Conservation (phyloP, 805 yeast genomes). For the Metschnikowia shivogae region DNA sequence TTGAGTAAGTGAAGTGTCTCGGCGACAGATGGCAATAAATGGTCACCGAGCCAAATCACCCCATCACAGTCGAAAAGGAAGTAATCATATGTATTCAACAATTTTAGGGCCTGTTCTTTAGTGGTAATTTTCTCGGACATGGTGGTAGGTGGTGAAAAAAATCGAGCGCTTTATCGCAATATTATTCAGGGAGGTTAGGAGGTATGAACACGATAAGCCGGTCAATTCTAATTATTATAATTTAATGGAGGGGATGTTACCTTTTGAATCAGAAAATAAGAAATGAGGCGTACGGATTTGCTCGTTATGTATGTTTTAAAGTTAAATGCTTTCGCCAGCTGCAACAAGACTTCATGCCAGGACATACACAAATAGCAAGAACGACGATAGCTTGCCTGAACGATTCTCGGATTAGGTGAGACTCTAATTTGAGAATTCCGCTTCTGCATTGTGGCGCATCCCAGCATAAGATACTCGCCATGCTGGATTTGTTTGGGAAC, state of each 20-base stretch:
- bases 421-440: neutral
- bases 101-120: conserved; percentile 44
- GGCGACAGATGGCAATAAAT: conserved; percentile 67
- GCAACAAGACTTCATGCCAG: neutral
- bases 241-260: neutral
- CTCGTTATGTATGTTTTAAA: neutral
- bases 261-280: neutral
- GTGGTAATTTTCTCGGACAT: conserved; percentile 50
- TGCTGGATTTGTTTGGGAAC: neutral
- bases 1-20: conserved; percentile 70
- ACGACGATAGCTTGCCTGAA: neutral
- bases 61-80: conserved; percentile 97
- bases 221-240: no score
- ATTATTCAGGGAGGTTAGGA: neutral
- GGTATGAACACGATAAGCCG: neutral
- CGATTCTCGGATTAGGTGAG: neutral
- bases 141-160: neutral
- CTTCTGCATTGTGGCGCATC: neutral
- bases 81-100: conserved; percentile 70
- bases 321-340: neutral
- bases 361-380: neutral
- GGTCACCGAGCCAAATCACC: conserved; percentile 89
- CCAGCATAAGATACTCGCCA: neutral
- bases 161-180: conserved; percentile 3
- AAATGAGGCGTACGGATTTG: neutral